Base-by-base conservation (phyloP, 805 yeast species). In the Yamadazyma kitorensis region DNA sequence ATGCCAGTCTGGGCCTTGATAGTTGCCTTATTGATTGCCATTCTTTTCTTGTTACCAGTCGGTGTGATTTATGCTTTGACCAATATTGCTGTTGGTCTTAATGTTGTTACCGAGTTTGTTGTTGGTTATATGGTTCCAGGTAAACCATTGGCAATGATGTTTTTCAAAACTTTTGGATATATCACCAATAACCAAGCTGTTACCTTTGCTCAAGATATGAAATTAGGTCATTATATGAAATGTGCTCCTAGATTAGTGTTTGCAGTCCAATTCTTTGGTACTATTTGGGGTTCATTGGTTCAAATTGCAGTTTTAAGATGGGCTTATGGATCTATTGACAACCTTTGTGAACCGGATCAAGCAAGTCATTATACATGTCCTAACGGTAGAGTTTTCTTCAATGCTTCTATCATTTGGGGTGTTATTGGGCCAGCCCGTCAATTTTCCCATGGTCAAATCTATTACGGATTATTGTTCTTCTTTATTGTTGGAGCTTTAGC, bases 111-210 rank as follows among this genome's bases (percentile, higher is more conserved):
- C 15, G 71, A 65, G 43, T 63, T 64, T 41, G 59, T 65, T 33
- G 44, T 63, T 36, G 71, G 71, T 43, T 65, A 65, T 55, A 62
- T 65, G 67, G 41, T 64, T 34, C 70, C 71, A 41, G 75, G 75
- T 40, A 68, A 67, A 49, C 74, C 74, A 28, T 43, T 67, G 43
- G 73, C 72, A 17, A 67, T 63, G 61, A 61, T 71, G 70, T 61
- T 68, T 41, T 61, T 69, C 57, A 66, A 70, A 49, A 64, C 71
- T 18, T 70, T 54, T 39, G 74, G 74, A 29, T 71, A 64, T 54
- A 71, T 70, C 49, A 64, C 74, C 33, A 68, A 64, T 47, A 60
- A 55, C 40, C 76, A 71, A 51, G 76, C 72, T n/a, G 63, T 70
- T 34, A 55, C 65, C 13, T 64, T 61, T 52, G 72, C 78, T 31